These are phyloP conservation scores for Trichoderma sp. DNA, from an alignment of 2,329 filamentous ascomycete genomes.

Conservation along the genomic window DNA sequence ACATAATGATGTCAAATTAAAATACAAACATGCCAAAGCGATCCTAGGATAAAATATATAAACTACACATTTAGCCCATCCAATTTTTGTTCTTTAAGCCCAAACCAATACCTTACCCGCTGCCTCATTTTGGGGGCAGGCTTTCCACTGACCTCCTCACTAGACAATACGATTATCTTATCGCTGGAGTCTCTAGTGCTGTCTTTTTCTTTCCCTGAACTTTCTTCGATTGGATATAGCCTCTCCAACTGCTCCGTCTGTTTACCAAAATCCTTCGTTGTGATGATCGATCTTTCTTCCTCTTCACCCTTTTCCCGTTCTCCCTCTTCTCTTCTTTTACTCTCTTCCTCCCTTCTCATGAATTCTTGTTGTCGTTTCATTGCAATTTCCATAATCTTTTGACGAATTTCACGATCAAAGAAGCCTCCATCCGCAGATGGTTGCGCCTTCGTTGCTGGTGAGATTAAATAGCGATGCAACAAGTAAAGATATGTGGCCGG, in stretches of 20 bases:
- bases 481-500: too few species aligned
- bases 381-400: too few species aligned
- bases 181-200: neutral
- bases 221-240: neutral
- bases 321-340: neutral
- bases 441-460: too few species aligned
- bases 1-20: too few species aligned
- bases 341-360: neutral
- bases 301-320: neutral
- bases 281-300: too few species aligned
- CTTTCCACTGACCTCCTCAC: neutral
- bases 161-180: neutral
- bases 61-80: neutral
- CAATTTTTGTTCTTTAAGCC: neutral
- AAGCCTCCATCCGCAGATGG: too few species aligned
- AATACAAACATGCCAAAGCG: too few species aligned
- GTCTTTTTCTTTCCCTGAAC: neutral
- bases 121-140: neutral
- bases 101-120: neutral
- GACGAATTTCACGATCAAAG: too few species aligned
- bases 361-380: neutral
- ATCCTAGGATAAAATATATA: neutral
- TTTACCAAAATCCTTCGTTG: neutral
- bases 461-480: too few species aligned
- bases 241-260: neutral